Base-by-base conservation (phyloP, 2,329 filamentous ascomycete species). In the Ascochyta koolunga region DNA sequence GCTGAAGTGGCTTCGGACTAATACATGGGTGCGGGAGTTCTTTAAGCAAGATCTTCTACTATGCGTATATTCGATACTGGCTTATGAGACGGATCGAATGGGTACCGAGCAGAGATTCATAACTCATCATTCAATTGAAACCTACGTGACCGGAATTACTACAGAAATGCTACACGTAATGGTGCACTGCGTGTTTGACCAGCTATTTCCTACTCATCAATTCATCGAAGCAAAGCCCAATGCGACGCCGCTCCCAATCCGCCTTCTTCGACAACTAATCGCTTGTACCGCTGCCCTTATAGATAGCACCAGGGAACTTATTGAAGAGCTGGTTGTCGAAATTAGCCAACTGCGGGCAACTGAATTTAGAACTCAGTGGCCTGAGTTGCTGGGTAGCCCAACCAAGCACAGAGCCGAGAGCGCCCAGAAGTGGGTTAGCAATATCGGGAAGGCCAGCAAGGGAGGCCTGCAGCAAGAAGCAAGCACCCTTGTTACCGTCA, bases 401-500 rank as follows among this genome's bases (percentile, higher is more conserved):
- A 22, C 52, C 52, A n/a, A 65, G 55, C 16, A 61, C 55, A 21
- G 56, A 49, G 27, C 60, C 50, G 16, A 60, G 54, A 22, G 49
- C 35, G 19, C 60, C 60, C 9, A 65, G 37, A 5, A 65, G 58
- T 13, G 57, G 59, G 10, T 57, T 56, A 36, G 40, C 32, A 32
- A 64, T 58, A 24, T 60, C 54, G 16, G 62, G 62, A 1, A 52
- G 41, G 5, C 52, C 60, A 4, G 58, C 50, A 31, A 60, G 41
- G 9, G 56, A 54, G 4, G 59, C 59, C 31, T 64, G 61, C 22
- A 65, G 45, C 7, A 59, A 51, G 35, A 64, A 60, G 40, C 62
- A 65, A 16, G 57, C 55, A 9, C 31, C 51, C 9, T 65, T 64
- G 38, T 65, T 65, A 15, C 61, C 61, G 16, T 62, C 45, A 4